Percentiles rank a stretch among this genome's conserved stretches.
Conservation (phyloP, 345 rosid genomes). For the Populus tremula region DNA sequence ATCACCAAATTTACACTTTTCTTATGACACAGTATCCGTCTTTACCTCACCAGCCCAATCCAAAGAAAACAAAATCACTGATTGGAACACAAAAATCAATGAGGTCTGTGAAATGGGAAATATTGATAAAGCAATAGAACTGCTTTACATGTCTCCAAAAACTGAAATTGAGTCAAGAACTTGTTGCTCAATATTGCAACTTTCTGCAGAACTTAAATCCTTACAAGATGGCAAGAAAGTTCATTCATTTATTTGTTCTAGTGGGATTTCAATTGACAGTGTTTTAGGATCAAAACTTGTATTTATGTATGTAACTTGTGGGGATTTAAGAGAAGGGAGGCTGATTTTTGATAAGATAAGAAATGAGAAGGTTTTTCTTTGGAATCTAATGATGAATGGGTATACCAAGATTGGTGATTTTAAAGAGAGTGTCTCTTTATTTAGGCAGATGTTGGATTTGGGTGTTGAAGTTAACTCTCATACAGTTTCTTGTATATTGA, state of each 20-base stretch:
- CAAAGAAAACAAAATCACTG: slow-evolving; percentile 11
- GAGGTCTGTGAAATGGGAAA: slow-evolving; percentile 44
- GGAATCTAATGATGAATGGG: slow-evolving; percentile 61
- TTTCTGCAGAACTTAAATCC: slow-evolving; percentile 55
- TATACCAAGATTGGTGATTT: slow-evolving; percentile 50
- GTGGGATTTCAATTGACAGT: slow-evolving; percentile 39
- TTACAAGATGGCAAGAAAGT: slow-evolving; percentile 44
- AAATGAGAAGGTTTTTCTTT: slow-evolving; percentile 55
- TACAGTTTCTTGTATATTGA: slow-evolving; percentile 55
- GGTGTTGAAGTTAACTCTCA: slow-evolving; percentile 47
- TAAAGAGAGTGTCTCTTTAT: slow-evolving; percentile 40
- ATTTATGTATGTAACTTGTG: slow-evolving; percentile 64
- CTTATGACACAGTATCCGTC: slow-evolving; percentile 18
- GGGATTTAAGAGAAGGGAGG: slow-evolving; percentile 53
- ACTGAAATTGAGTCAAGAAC: slow-evolving; percentile 40
- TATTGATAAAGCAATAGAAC: slow-evolving; percentile 40
- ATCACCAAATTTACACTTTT: slow-evolving; percentile 15
- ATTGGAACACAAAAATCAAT: slow-evolving; percentile 33
- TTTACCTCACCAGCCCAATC: slow-evolving; percentile 19
- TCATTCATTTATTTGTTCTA: slow-evolving; percentile 43
- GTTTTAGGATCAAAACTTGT: slow-evolving; percentile 61
- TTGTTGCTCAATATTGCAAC: slow-evolving; percentile 51
- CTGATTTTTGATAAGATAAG: slow-evolving; percentile 39
- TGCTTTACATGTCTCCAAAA: slow-evolving; percentile 36
- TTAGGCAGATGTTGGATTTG: slow-evolving; percentile 44